These are phyloP conservation scores for Agaricales sp. DNA, from an alignment of 1,284 basidiomycete species.

Conservation along the genomic window DNA sequence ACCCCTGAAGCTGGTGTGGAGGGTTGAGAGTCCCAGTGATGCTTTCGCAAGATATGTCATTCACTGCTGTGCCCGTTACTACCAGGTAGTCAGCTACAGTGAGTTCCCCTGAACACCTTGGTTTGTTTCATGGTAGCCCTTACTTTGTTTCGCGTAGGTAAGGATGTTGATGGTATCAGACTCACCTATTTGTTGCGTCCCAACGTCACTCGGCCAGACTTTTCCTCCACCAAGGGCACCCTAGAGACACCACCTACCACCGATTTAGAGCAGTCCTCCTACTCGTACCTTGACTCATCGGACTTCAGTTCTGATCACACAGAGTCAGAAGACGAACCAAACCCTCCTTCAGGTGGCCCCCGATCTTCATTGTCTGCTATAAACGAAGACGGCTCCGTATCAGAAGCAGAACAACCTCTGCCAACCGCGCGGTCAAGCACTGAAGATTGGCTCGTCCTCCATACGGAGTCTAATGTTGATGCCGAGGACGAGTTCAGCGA, in stretches of 20 bases:
- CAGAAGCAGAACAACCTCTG: constrained; percentile 16
- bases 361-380: constrained; percentile 21
- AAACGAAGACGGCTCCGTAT: constrained; percentile 19
- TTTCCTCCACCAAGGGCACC: constrained; percentile 20
- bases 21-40: constrained; percentile 42
- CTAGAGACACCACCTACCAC: constrained; percentile 67
- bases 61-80: constrained; percentile 71
- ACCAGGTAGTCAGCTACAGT: constrained; percentile 75
- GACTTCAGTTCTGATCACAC: constrained; percentile 34
- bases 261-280: constrained; percentile 44
- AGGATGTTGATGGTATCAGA: constrained; percentile 49
- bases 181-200: constrained; percentile 72
- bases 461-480: constrained; percentile 21
- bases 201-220: constrained; percentile 53
- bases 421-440: constrained; percentile 11
- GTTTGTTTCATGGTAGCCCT: constrained; percentile 2
- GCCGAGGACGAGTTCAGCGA: constrained; percentile 22
- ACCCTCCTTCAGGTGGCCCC: constrained; percentile 14
- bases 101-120: constrained; percentile 20
- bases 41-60: constrained; percentile 68
- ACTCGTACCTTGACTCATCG: constrained; percentile 26
- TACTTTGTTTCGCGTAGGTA: constrained; percentile 35
- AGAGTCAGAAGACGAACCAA: constrained; percentile 34
- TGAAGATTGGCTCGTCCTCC: constrained; percentile 25
- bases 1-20: constrained; percentile 61